Evolutionary conservation across 139 green algal species (phyloP).

Genomic region (Astrephomene gubernaculifera): DNA sequence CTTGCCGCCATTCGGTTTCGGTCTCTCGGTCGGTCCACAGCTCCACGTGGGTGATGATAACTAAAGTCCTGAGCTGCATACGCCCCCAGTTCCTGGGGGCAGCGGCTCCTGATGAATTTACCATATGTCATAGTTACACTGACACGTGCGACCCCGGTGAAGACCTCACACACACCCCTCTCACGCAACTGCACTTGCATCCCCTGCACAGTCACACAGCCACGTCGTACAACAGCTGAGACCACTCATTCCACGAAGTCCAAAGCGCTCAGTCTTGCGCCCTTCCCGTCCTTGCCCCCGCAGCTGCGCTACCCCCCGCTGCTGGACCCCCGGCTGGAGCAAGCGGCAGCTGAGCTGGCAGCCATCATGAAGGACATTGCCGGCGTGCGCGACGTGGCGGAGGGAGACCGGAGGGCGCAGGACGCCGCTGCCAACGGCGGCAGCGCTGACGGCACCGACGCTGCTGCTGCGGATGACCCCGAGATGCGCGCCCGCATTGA

Average conservation of each 20-base stretch:
- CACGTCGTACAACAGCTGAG: too few species aligned
- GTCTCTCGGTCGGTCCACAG: conserved; percentile 4
- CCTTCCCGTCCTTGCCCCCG: neutral
- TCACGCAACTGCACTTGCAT: neutral
- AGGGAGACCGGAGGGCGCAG: conserved; percentile 19
- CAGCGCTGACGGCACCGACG: neutral
- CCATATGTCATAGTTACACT: conserved; percentile 50
- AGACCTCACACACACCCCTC: neutral
- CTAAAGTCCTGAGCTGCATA: conserved; percentile 31
- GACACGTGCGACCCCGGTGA: neutral
- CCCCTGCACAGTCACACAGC: too few species aligned
- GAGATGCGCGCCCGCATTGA: conserved; percentile 28
- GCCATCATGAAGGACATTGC: conserved; percentile 80
- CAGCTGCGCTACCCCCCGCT: conserved; percentile 88
- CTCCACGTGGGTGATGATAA: conserved; percentile 46
- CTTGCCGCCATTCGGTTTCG: neutral
- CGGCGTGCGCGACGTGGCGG: conserved; percentile 34
- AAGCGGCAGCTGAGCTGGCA: conserved; percentile 77
- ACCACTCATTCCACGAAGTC: too few species aligned
- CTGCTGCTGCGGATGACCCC: neutral
- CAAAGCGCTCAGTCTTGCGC: neutral
- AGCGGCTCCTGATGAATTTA: conserved; percentile 45
- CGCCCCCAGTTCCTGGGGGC: conserved; percentile 36
- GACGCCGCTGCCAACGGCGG: neutral
- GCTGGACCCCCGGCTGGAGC: conserved; percentile 83